Conservation (phyloP, 305 asterid genomes). For the Fraxinus nigra region DNA sequence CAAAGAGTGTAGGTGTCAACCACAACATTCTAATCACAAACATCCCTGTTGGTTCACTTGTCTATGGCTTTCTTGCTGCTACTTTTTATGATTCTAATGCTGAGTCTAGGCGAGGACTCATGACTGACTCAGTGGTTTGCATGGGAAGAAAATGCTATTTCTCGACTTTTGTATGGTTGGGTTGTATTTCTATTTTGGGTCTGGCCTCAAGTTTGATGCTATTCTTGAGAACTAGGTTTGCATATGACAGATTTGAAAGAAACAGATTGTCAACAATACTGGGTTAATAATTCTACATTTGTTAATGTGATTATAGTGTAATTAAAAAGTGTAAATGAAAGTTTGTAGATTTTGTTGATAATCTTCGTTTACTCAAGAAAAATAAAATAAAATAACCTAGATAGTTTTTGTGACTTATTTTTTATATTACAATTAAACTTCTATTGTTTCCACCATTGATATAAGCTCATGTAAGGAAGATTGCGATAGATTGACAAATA, state of each 20-base stretch:
- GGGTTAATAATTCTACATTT: constrained; percentile 13
- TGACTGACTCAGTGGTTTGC: constrained; percentile 51
- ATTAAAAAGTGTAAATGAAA: neutral
- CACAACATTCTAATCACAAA: constrained; percentile 87
- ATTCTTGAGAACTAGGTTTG: constrained; percentile 64
- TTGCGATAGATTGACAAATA: no score
- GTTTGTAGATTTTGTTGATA: neutral
- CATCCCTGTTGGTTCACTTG: constrained; percentile 79
- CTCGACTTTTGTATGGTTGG: constrained; percentile 75
- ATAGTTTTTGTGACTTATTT: neutral
- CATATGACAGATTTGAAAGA: constrained; percentile 52
- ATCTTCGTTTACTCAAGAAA: neutral
- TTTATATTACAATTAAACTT: neutral
- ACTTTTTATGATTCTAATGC: constrained; percentile 55
- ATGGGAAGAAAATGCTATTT: constrained; percentile 77
- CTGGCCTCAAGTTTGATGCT: constrained; percentile 50
- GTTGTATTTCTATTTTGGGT: constrained; percentile 66
- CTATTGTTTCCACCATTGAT: no score
- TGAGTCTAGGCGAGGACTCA: neutral
- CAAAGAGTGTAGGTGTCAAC: constrained; percentile 68
- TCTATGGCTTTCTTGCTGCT: constrained; percentile 78
- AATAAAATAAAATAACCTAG: neutral
- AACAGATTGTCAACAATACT: constrained; percentile 32
- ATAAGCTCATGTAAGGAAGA: no score
- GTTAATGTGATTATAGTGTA: neutral